Percentiles rank a stretch among this genome's conserved stretches.
Conservation (phyloP, 176 grass and related monocot species). For the Pontederia paniculata region DNA sequence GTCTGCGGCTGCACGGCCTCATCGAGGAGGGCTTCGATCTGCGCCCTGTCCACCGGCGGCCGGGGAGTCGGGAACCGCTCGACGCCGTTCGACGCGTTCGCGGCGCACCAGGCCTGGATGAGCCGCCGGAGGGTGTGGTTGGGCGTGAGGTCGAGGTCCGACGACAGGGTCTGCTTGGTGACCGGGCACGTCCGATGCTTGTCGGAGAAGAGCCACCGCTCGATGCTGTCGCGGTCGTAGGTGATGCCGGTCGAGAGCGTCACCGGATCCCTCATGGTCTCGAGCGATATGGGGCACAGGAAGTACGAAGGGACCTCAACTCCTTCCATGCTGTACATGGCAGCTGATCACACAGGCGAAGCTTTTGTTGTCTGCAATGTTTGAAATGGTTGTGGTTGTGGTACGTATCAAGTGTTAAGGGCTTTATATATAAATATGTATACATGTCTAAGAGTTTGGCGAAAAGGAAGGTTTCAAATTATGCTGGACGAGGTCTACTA, state of each 20-base stretch:
- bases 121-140: constrained; percentile 91
- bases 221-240: constrained; percentile 81
- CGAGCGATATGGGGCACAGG: constrained; percentile 80
- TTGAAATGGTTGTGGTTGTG: too few species aligned
- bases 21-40: constrained; percentile 28
- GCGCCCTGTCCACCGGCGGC: constrained; percentile 34
- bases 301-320: constrained; percentile 66
- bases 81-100: constrained; percentile 35
- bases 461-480: too few species aligned
- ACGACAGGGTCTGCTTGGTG: constrained; percentile 45
- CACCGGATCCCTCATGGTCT: constrained; percentile 80
- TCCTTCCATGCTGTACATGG: not conserved
- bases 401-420: too few species aligned
- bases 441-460: too few species aligned
- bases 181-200: constrained; percentile 60
- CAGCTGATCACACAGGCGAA: too few species aligned
- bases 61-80: constrained; percentile 65
- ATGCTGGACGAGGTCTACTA: too few species aligned
- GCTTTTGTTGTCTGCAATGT: too few species aligned
- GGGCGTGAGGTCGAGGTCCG: constrained; percentile 54
- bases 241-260: constrained; percentile 85
- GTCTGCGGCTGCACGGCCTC: constrained; percentile 6
- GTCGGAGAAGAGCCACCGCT: constrained; percentile 68
- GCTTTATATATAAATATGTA: too few species aligned
- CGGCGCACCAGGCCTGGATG: constrained; percentile 74